Evolutionary conservation across 331 rosid species (phyloP).

Genomic region (Acacia pycnantha): DNA sequence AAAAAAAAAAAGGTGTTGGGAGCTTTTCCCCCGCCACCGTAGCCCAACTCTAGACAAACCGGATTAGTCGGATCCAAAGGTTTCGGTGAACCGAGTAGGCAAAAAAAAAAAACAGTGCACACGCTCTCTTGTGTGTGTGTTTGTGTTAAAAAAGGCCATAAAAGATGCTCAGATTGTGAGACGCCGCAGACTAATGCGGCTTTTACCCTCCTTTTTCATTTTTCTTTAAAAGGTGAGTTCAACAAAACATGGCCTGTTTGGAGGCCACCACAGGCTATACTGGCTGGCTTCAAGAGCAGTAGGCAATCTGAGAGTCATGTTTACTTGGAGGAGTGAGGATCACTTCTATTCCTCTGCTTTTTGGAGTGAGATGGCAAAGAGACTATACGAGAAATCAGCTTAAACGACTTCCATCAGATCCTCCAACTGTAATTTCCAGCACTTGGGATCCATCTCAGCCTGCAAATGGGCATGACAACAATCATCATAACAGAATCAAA

Average conservation of each 20-base stretch:
- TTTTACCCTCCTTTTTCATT: neutral
- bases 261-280: neutral
- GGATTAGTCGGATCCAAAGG: too few relatives aligned
- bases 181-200: neutral
- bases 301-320: neutral
- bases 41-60: too few relatives aligned
- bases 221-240: neutral
- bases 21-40: too few relatives aligned
- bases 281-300: neutral
- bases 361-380: neutral
- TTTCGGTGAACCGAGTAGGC: too few relatives aligned
- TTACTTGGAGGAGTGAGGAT: neutral
- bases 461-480: constrained; percentile 41
- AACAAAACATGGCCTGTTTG: neutral
- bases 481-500: constrained; percentile 19
- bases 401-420: constrained; percentile 49
- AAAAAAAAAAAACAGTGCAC: too few relatives aligned
- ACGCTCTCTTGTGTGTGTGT: too few relatives aligned
- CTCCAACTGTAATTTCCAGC: constrained; percentile 82
- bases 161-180: too few relatives aligned
- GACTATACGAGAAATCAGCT: constrained; percentile 11
- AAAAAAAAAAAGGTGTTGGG: too few relatives aligned
- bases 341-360: neutral
- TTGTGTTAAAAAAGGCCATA: too few relatives aligned
- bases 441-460: constrained; percentile 92